Evolutionary conservation across 1,284 basidiomycete species (phyloP), one percentile per base, ranked within the genome.

Genomic region (Phylloboletellus chloephorus): DNA sequence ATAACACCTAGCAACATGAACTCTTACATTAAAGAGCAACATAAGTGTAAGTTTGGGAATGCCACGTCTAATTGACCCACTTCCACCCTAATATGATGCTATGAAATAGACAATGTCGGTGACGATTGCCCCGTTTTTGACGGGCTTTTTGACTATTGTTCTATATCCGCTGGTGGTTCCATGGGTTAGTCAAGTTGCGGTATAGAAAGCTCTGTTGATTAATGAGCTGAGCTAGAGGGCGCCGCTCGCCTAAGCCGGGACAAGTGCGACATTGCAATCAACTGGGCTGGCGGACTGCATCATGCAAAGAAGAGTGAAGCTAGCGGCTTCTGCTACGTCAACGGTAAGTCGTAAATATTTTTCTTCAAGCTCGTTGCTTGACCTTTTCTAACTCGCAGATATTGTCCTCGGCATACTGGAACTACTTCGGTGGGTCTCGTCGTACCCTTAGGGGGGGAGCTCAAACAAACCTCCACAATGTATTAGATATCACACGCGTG

Each of bases 111-210:
- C 65, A 90, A 90, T 50, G 85, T 90, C 11, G 88, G 88, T 15
- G 95, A 99, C 57, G 95, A 99, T 64, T 98, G 95, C 62, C 95
- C 95, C 3, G 92, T 98, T 16, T 99, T 99, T 54, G 95, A 98
- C 55, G 95, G 95, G 0, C 67, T 98, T 37, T 98, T 98, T 61
- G 95, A 98, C 54, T 98, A 97, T 63, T 98, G 95, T 60, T 94
- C 93, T 5, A 98, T 98, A 56, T 97, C 93, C 3, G 96, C 95
- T 12, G 95, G 95, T 34, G 95, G 95, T 5, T 96, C 92, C 0
- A 98, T 98, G 94, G 95, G 93, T 94, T 51, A 38, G 80, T 57
- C 29, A 13, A 17, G 9, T 26, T 10, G 22, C 8, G 6, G 19
- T 35, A 35, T 13, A 13, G 37, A 33, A 16, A 20, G 20, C 12